Evolutionary conservation across 139 green algal species (phyloP).

Genomic region (Nannochloris sp.): DNA sequence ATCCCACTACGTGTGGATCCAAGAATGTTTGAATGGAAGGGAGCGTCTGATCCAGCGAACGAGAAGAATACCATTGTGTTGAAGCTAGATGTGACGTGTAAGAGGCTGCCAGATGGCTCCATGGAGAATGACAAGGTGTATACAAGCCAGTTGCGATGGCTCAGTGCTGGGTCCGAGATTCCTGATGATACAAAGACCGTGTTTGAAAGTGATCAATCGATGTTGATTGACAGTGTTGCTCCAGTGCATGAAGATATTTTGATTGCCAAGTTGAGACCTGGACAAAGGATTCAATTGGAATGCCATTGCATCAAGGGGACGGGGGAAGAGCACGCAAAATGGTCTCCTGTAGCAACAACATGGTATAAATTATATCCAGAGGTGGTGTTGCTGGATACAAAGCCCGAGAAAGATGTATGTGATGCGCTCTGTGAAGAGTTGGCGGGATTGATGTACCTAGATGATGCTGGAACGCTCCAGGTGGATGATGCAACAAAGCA

Average conservation of each 20-base stretch:
- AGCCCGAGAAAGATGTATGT: conserved; percentile 28
- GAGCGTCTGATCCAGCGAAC: conserved; percentile 20
- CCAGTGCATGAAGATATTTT: conserved; percentile 80
- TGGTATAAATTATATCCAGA: conserved; percentile 86
- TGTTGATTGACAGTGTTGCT: conserved; percentile 17
- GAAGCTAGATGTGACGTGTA: conserved; percentile 49
- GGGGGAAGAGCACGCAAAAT: conserved; percentile 94
- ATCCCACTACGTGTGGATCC: conserved; percentile 80
- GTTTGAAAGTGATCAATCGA: conserved; percentile 53
- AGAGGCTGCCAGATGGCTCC: conserved; percentile 16
- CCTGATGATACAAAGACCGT: conserved; percentile 68
- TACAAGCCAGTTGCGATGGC: conserved; percentile 62
- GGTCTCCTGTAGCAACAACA: conserved; percentile 91
- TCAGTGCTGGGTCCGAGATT: conserved; percentile 75
- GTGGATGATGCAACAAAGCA: conserved; percentile 28
- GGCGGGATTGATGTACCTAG: conserved; percentile 43
- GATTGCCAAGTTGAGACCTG: conserved; percentile 77
- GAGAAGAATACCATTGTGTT: conserved; percentile 71
- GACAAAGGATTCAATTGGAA: conserved; percentile 83
- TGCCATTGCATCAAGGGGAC: conserved; percentile 78
- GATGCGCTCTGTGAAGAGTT: conserved; percentile 46
- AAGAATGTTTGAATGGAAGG: conserved; percentile 49
- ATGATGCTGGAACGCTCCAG: conserved; percentile 9
- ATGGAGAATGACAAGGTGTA: conserved; percentile 39
- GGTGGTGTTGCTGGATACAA: conserved; percentile 58